These are phyloP conservation scores for Claviceps maximensis DNA, from an alignment of 2,329 filamentous ascomycete species.

Conservation along the genomic window DNA sequence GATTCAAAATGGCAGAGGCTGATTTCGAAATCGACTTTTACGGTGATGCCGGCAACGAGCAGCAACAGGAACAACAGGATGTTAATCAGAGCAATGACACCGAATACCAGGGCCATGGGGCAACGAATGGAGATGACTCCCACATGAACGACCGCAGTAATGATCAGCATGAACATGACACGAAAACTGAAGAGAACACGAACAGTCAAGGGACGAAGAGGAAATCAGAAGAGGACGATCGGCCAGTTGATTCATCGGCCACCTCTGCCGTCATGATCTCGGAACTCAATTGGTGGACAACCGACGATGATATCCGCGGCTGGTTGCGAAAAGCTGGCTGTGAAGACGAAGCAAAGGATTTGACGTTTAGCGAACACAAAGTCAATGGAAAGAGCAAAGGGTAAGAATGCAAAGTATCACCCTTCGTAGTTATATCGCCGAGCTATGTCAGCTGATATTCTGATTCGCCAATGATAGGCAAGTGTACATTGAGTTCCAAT, in stretches of 20 bases:
- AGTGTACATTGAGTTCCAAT: constrained; percentile 75
- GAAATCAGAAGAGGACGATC: constrained; percentile 45
- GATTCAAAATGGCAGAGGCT: constrained; percentile 48
- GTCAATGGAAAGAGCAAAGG: constrained; percentile 98
- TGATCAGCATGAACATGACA: constrained; percentile 13
- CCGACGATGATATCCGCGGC: constrained; percentile 83
- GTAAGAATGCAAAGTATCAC: constrained; percentile 39
- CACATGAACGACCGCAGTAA: constrained; percentile 15
- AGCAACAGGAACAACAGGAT: no score
- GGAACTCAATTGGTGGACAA: constrained; percentile 93
- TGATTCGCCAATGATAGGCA: constrained; percentile 29
- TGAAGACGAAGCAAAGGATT: constrained; percentile 76
- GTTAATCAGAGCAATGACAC: constrained; percentile 24
- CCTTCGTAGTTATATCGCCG: no score
- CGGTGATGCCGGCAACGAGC: constrained; percentile 41
- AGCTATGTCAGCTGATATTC: background rate
- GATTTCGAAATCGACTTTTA: constrained; percentile 65
- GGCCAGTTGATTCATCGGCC: constrained; percentile 44
- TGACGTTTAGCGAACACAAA: constrained; percentile 97
- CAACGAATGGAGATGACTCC: constrained; percentile 27
- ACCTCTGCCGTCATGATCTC: constrained; percentile 70
- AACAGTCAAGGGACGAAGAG: constrained; percentile 41
- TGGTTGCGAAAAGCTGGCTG: constrained; percentile 70
- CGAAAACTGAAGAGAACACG: constrained; percentile 12
- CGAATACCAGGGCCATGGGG: constrained; percentile 11